A percentile compares a stretch with the other conserved stretches of the same genome.
phyloP scores from a whole-genome alignment of 139 green algal species.

The Chlorella sp. region DNA sequence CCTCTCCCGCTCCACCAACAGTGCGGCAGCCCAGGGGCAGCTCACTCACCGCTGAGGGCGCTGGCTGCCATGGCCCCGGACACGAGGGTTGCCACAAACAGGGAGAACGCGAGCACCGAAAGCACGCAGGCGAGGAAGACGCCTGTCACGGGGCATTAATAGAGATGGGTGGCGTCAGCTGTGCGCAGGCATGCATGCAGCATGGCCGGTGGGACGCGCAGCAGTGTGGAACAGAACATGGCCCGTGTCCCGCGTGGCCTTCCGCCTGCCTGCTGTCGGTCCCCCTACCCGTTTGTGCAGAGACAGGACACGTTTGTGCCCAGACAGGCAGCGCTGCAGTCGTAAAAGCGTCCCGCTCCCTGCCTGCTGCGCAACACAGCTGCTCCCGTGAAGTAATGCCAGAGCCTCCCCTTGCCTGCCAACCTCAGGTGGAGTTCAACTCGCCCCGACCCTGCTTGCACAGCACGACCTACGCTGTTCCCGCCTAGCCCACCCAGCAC shows the following conservation, averaged over 20 bases:
- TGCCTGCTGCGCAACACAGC: background rate
- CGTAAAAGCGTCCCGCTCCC: too few species aligned
- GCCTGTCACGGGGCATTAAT: background rate
- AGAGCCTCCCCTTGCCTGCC: background rate
- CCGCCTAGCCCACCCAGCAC: too few species aligned
- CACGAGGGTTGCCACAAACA: background rate
- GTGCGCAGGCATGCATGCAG: too few species aligned
- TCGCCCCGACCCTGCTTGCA: too few species aligned
- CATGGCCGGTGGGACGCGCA: too few species aligned
- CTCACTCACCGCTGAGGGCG: slow-evolving; percentile 6
- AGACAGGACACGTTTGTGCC: background rate
- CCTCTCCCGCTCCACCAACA: background rate
- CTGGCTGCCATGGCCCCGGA: background rate
- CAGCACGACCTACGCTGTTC: too few species aligned
- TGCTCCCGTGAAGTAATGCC: background rate
- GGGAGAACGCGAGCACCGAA: background rate
- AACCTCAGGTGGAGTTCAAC: too few species aligned
- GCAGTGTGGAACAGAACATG: background rate
- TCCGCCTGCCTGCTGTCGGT: too few species aligned
- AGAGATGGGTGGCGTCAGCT: background rate
- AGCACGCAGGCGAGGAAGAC: slow-evolving; percentile 15
- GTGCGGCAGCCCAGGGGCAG: background rate
- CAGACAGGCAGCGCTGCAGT: too few species aligned
- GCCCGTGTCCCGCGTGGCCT: background rate
- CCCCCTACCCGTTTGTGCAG: too few species aligned